These are phyloP conservation scores for Lentinula sp. DNA, from an alignment of 768 basidiomycete species.

Conservation along the genomic window DNA sequence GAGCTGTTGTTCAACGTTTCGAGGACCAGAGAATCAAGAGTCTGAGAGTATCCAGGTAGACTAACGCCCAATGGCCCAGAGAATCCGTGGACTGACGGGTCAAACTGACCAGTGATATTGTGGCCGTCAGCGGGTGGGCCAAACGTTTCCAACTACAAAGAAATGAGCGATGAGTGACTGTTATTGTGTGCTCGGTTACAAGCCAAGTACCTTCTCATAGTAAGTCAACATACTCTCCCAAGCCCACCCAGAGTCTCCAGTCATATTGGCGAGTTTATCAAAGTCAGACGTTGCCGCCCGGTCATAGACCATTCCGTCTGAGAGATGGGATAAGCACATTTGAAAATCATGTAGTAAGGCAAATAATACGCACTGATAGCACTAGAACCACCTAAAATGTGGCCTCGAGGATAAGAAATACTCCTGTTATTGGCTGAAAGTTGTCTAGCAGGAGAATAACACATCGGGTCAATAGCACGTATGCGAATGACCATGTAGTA, in stretches of 20 bases:
- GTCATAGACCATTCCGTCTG: slow-evolving; percentile 20
- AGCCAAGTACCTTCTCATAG: slow-evolving; percentile 14
- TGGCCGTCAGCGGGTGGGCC: slow-evolving; percentile 15
- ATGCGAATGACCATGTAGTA: slow-evolving; percentile 11
- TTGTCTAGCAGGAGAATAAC: not conserved
- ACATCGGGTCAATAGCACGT: not conserved
- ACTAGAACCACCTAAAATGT: slow-evolving; percentile 16
- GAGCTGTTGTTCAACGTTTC: slow-evolving; percentile 14
- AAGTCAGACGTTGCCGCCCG: slow-evolving; percentile 20
- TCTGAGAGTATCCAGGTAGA: slow-evolving; percentile 11
- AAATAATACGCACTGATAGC: slow-evolving; percentile 10
- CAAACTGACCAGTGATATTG: slow-evolving; percentile 18
- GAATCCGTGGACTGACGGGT: slow-evolving; percentile 20
- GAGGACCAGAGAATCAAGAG: slow-evolving; percentile 15
- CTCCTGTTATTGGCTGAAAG: slow-evolving; percentile 2
- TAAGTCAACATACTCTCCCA: slow-evolving; percentile 21
- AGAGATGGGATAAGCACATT: not conserved
- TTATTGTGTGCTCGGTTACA: not conserved
- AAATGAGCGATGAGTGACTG: not conserved
- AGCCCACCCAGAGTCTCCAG: slow-evolving; percentile 21
- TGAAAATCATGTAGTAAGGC: not conserved
- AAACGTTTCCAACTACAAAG: slow-evolving; percentile 13
- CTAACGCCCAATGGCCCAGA: slow-evolving; percentile 16
- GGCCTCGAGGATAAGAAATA: slow-evolving; percentile 16
- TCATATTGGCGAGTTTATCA: slow-evolving; percentile 17